Percentiles rank a stretch among this genome's conserved stretches.
phyloP scores from a whole-genome alignment of 2,329 filamentous ascomycete species.

The Alternaria ventricosa region DNA sequence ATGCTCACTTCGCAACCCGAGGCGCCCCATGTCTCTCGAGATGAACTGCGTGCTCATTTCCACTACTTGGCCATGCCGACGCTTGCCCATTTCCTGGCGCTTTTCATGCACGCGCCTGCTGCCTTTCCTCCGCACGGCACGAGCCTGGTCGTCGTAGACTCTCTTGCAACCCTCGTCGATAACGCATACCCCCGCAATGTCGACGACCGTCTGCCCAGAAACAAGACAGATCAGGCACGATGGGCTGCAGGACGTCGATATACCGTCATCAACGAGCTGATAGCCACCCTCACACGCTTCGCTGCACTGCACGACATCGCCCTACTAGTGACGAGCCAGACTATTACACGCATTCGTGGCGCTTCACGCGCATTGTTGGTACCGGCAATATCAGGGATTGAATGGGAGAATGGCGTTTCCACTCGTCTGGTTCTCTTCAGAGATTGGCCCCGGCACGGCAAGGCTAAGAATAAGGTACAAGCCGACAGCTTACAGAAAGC shows the following conservation, averaged over 20 bases:
- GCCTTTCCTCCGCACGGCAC: constrained; percentile 68
- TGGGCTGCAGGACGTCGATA: constrained; percentile 60
- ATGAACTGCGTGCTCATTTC: constrained; percentile 59
- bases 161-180: constrained; percentile 77
- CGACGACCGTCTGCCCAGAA: constrained; percentile 53
- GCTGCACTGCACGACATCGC: constrained; percentile 76
- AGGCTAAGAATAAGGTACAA: constrained; percentile 32
- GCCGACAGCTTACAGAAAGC: constrained; percentile 40
- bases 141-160: constrained; percentile 77
- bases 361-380: constrained; percentile 72
- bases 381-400: constrained; percentile 74
- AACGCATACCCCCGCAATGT: constrained; percentile 72
- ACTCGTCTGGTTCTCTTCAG: constrained; percentile 79
- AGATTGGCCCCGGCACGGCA: constrained; percentile 62
- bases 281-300: constrained; percentile 68
- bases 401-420: constrained; percentile 81
- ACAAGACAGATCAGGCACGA: constrained; percentile 52
- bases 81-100: constrained; percentile 71
- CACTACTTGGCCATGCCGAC: constrained; percentile 68
- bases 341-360: constrained; percentile 77
- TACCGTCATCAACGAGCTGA: constrained; percentile 71
- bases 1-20: constrained; percentile 47
- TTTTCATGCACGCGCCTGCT: constrained; percentile 71
- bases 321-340: constrained; percentile 78
- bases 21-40: constrained; percentile 22